These are phyloP conservation scores for Rhododendron kiyosumense DNA, from an alignment of 148 eudicot species.

Conservation along the genomic window DNA sequence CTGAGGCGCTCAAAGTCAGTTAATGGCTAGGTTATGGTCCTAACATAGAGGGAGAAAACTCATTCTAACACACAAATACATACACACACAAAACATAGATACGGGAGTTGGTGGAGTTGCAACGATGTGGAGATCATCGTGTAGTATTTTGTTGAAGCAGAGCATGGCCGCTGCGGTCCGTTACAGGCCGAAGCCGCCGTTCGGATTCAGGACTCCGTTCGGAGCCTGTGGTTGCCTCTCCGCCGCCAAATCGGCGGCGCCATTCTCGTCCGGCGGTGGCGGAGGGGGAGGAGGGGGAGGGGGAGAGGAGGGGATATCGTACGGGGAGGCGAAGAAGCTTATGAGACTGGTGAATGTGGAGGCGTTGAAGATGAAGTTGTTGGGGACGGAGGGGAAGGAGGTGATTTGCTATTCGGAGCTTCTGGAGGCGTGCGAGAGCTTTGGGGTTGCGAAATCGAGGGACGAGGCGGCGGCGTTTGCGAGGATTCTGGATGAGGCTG, in stretches of 20 bases:
- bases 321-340: slow-evolving; percentile 64
- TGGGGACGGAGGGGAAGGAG: slow-evolving; percentile 63
- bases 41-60: not conserved
- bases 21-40: not conserved
- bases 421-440: slow-evolving; percentile 47
- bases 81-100: not conserved
- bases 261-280: not conserved
- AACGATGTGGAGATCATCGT: slow-evolving; percentile 28
- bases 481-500: slow-evolving; percentile 78
- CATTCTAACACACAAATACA: not conserved
- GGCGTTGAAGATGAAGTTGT: slow-evolving; percentile 64
- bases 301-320: slow-evolving; percentile 32
- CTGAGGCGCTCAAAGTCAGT: not conserved
- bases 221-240: not conserved
- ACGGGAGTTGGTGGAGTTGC: not conserved
- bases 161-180: slow-evolving; percentile 1
- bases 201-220: not conserved
- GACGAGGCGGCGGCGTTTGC: slow-evolving; percentile 66
- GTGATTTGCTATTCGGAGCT: slow-evolving; percentile 61
- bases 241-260: not conserved
- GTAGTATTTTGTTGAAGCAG: slow-evolving; percentile 7
- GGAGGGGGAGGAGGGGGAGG: not conserved
- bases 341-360: slow-evolving; percentile 79
- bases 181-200: slow-evolving; percentile 1
- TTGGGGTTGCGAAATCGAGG: slow-evolving; percentile 61